phyloP scores from a whole-genome alignment of 768 basidiomycete genomes.

The Podaxis sp. region DNA sequence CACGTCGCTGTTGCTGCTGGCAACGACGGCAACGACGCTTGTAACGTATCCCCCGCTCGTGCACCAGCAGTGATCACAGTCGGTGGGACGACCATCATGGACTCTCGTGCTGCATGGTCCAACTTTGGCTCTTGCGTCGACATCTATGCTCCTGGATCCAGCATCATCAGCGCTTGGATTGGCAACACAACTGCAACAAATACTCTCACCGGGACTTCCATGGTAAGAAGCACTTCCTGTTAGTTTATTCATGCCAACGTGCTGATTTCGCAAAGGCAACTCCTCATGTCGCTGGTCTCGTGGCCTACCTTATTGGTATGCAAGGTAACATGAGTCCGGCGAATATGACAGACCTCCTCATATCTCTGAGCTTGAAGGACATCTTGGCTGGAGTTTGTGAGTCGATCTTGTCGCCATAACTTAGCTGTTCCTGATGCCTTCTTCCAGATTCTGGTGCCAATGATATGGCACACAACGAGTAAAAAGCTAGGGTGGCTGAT shows the following conservation, averaged over 20 bases:
- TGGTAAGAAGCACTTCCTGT: slow-evolving; percentile 16
- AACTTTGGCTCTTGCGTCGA: slow-evolving; percentile 37
- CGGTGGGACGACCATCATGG: slow-evolving; percentile 31
- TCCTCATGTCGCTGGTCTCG: slow-evolving; percentile 37
- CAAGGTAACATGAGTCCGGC: slow-evolving; percentile 28
- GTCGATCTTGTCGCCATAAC: slow-evolving; percentile 2
- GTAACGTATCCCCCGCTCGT: slow-evolving; percentile 29
- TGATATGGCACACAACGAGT: too few species aligned
- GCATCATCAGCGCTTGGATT: slow-evolving; percentile 28
- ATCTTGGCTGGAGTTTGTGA: slow-evolving; percentile 25
- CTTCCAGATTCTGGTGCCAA: too few species aligned
- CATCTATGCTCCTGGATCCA: slow-evolving; percentile 36
- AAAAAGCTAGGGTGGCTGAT: too few species aligned
- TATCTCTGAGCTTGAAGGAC: slow-evolving; percentile 21
- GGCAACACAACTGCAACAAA: slow-evolving; percentile 22
- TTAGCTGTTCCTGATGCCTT: not conserved
- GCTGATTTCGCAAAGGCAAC: slow-evolving; percentile 23
- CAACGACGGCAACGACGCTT: slow-evolving; percentile 28
- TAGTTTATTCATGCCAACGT: not conserved
- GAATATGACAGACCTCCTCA: slow-evolving; percentile 20
- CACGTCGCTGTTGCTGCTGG: slow-evolving; percentile 33
- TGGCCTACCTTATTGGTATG: slow-evolving; percentile 29
- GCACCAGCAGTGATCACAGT: slow-evolving; percentile 31
- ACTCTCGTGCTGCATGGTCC: slow-evolving; percentile 29
- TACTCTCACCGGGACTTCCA: slow-evolving; percentile 20